Conservation (phyloP, 345 rosid genomes). For the Hibiscus mutabilis region DNA sequence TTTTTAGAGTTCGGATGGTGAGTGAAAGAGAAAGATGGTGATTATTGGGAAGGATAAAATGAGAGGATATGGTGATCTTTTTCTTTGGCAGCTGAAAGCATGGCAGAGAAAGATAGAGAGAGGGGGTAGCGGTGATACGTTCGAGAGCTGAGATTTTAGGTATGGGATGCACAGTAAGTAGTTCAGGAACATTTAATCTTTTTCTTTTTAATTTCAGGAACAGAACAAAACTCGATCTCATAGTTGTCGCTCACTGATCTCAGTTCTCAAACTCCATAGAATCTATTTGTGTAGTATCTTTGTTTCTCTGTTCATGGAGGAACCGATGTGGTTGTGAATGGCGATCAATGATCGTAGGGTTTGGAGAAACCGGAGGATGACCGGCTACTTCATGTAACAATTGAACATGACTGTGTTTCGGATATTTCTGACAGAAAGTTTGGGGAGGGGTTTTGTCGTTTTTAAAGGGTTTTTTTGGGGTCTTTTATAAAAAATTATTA, state of each 20-base stretch:
- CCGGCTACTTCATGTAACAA: slow-evolving; percentile 67
- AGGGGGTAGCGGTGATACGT: slow-evolving; percentile 21
- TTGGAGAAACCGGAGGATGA: slow-evolving; percentile 28
- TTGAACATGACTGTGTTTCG: slow-evolving; percentile 32
- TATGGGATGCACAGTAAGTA: slow-evolving; percentile 10
- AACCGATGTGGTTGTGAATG: no score
- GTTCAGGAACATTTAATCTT: slow-evolving; percentile 20
- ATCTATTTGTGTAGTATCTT: slow-evolving; percentile 5
- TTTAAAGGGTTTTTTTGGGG: background rate
- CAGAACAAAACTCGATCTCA: no score
- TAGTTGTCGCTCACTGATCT: background rate
- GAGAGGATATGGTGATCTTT: slow-evolving; percentile 43
- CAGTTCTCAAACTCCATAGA: slow-evolving; percentile 3
- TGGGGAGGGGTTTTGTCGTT: slow-evolving; percentile 24
- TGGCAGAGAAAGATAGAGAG: slow-evolving; percentile 23
- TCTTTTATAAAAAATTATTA: no score
- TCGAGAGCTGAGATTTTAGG: slow-evolving; percentile 26
- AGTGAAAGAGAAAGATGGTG: background rate
- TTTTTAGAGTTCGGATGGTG: background rate
- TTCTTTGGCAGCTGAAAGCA: slow-evolving; percentile 23
- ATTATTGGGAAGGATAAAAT: slow-evolving; percentile 34
- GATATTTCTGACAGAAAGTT: slow-evolving; percentile 37
- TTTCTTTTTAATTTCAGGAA: slow-evolving; percentile 13
- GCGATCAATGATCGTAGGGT: slow-evolving; percentile 19
- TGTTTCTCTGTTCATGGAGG: no score